Base-by-base conservation (phyloP, 768 basidiomycete species). In the Boletellus ananas region DNA sequence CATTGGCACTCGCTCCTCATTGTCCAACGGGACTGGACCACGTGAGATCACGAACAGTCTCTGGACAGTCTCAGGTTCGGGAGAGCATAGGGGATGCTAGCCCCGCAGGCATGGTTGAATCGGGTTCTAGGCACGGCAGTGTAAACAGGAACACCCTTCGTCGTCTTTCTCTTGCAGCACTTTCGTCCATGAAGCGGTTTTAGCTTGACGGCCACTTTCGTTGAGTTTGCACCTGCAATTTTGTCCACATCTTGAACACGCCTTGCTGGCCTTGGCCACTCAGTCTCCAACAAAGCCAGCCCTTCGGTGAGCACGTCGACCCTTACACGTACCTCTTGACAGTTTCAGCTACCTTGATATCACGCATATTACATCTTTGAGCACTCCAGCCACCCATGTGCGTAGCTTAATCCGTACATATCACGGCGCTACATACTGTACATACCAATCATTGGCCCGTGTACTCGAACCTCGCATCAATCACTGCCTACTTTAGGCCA, bases 161-260 rank as follows among this genome's bases (percentile, higher is more conserved):
- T 34, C 66, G 66, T 45, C 54, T 67, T 51, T 69, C 67, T 34
- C 50, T 68, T 21, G 68, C 59, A 11, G 59, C 68, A 3, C 64
- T 66, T 48, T 69, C 64, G 27, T 62, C 64, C n/a, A 55, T 61
- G 10, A 66, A 64, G 48, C 53, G 49, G 41, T n/a, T 50, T n/a
- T 64, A 61, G 42, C 17, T 4, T 14, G 8, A 10, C 34, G 13
- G 29, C 31, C 34, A 17, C 31, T 42, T 23, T 36, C 20, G 25
- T 50, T 36, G 10, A 38, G 20, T 29, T 41, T 39, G 40, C 39
- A 35, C 39, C 52, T 41, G 25, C 27, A 42, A 18, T 40, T 49
- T 50, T 45, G 16, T 37, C 37, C 47, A 29, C 23, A 36, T 48
- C 51, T 54, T 51, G 60, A 34, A 18, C 44, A 51, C 18, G 33